Evolutionary conservation across 1,284 basidiomycete species (phyloP).

Genomic region (Erythrobasidium hasegawianum): DNA sequence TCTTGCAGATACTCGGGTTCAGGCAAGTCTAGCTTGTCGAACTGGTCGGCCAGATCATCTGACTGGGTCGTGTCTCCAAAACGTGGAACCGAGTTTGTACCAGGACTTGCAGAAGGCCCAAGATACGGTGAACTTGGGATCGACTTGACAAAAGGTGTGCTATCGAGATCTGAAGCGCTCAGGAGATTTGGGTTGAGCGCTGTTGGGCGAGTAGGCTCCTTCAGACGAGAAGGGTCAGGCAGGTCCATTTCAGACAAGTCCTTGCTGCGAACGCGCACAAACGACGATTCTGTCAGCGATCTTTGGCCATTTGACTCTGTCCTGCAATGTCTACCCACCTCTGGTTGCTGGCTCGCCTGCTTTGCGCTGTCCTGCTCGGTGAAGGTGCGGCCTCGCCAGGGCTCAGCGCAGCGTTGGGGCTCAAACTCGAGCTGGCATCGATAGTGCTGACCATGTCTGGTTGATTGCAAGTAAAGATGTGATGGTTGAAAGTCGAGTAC

Average conservation of each 20-base stretch:
- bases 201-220: neutral
- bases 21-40: slow-evolving; percentile 26
- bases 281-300: too few species aligned
- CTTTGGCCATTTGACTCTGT: too few species aligned
- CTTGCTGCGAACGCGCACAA: slow-evolving; percentile 27
- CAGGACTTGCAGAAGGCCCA: slow-evolving; percentile 15
- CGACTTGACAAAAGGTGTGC: slow-evolving; percentile 17
- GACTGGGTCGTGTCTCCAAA: slow-evolving; percentile 30
- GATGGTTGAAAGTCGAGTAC: too few species aligned
- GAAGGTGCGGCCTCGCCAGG: slow-evolving; percentile 3
- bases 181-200: neutral
- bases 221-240: slow-evolving; percentile 41
- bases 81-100: slow-evolving; percentile 6
- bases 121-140: slow-evolving; percentile 29
- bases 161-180: slow-evolving; percentile 2
- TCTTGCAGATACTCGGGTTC: slow-evolving; percentile 21
- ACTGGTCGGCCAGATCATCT: slow-evolving; percentile 13
- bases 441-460: too few species aligned
- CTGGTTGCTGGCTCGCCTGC: slow-evolving; percentile 32
- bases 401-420: neutral
- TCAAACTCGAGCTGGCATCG: neutral
- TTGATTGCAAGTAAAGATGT: too few species aligned
- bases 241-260: slow-evolving; percentile 40
- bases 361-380: neutral
- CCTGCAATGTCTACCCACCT: slow-evolving; percentile 8